phyloP scores from a whole-genome alignment of 129 eudicot genomes.

The Artemisia tridentata region DNA sequence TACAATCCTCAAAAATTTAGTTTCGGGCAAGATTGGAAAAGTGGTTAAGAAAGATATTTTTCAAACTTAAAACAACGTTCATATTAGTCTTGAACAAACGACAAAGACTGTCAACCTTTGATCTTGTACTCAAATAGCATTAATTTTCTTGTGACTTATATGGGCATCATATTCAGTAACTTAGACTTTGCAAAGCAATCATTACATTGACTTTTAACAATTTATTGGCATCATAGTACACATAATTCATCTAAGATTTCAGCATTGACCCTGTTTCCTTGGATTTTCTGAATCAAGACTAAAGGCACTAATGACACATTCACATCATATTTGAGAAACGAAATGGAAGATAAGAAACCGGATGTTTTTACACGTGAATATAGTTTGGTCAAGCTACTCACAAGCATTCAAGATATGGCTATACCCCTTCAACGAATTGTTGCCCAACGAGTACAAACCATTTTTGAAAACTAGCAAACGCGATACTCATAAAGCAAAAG shows the following conservation, averaged over 20 bases:
- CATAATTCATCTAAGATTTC: background rate
- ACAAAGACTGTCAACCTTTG: background rate
- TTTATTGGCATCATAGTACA: background rate
- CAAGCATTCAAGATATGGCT: constrained; percentile 19
- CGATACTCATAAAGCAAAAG: constrained; percentile 13
- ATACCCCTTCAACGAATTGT: constrained; percentile 24
- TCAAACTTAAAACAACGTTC: too few relatives aligned
- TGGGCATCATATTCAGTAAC: background rate
- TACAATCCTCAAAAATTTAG: background rate
- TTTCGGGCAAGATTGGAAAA: background rate
- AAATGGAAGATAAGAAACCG: background rate
- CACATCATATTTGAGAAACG: background rate
- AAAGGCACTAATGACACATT: background rate
- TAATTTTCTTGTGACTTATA: background rate
- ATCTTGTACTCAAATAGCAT: background rate
- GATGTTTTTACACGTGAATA: constrained; percentile 10
- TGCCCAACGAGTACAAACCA: constrained; percentile 20
- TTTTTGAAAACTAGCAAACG: constrained; percentile 26
- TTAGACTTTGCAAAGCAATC: background rate
- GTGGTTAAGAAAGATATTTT: background rate
- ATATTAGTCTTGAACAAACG: background rate
- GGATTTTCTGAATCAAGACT: background rate
- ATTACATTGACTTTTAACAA: background rate
- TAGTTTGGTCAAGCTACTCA: constrained; percentile 26
- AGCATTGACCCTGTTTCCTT: background rate